Evolutionary conservation across 1,284 basidiomycete genomes (phyloP).

Genomic region (Rhizoctonia solani): DNA sequence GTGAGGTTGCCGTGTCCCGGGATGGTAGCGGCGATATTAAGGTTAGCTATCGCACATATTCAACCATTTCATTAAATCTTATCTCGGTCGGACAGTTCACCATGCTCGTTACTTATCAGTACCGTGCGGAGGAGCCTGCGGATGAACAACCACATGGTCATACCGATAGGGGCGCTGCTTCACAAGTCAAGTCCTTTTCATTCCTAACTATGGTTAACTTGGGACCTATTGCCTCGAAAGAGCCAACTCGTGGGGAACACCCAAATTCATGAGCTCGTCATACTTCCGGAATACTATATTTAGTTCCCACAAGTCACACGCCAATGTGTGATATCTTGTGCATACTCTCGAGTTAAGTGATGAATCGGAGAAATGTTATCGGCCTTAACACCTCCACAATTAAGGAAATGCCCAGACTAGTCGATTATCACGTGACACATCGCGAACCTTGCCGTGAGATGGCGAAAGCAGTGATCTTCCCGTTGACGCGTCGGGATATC

Average conservation of each 20-base stretch:
- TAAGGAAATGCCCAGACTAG: no score
- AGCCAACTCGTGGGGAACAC: background rate
- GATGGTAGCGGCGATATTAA: conserved; percentile 74
- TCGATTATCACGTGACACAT: no score
- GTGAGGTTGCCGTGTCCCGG: conserved; percentile 78
- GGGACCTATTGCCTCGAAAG: conserved; percentile 57
- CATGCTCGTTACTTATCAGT: conserved; percentile 89
- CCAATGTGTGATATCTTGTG: background rate
- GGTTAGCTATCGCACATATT: conserved; percentile 50
- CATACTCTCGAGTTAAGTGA: no score
- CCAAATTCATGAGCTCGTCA: background rate
- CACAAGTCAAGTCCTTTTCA: conserved; percentile 81
- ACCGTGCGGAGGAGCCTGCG: conserved; percentile 83
- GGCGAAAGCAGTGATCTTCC: no score
- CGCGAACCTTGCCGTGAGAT: no score
- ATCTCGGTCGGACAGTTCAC: conserved; percentile 67
- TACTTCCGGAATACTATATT: background rate
- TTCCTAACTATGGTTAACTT: conserved; percentile 83
- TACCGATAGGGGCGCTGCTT: conserved; percentile 45
- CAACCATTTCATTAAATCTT: conserved; percentile 36
- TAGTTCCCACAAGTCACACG: background rate
- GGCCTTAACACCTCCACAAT: no score
- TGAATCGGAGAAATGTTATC: no score
- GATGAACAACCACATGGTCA: conserved; percentile 53
- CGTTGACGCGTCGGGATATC: no score